Conservation (phyloP, 176 grass and related monocot genomes). For the Pontederia crassipes region DNA sequence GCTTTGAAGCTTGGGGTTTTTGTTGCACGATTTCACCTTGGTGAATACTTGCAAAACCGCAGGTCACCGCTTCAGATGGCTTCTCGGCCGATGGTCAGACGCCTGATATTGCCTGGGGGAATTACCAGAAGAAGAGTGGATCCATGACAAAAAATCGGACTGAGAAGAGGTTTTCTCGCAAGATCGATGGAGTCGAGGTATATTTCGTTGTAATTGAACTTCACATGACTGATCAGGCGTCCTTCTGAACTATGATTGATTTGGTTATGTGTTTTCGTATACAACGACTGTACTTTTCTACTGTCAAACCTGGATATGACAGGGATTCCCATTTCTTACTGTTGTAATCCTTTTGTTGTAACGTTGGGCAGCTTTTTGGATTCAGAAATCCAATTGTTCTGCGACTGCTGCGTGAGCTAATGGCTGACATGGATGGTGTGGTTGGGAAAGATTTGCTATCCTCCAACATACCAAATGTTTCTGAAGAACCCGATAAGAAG, state of each 20-base stretch:
- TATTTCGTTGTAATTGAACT: constrained; percentile 6
- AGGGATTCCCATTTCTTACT: neutral
- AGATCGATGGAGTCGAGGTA: constrained; percentile 87
- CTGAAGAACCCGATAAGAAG: constrained; percentile 22
- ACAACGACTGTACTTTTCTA: too few relatives aligned
- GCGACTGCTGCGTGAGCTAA: constrained; percentile 74
- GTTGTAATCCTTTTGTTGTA: constrained; percentile 12
- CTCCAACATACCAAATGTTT: constrained; percentile 15
- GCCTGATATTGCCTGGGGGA: constrained; percentile 72
- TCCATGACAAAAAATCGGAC: constrained; percentile 43
- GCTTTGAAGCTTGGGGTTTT: too few relatives aligned
- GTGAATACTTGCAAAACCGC: constrained; percentile 5
- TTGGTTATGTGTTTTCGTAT: too few relatives aligned
- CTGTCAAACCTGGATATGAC: constrained; percentile 6
- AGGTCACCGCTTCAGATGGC: constrained; percentile 62
- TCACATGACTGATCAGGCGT: too few relatives aligned
- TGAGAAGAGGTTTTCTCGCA: constrained; percentile 48
- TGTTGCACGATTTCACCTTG: neutral
- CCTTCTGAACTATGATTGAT: too few relatives aligned
- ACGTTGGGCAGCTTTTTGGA: constrained; percentile 70
- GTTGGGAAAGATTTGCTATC: constrained; percentile 22
- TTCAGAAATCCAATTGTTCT: constrained; percentile 78
- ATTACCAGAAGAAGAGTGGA: constrained; percentile 51
- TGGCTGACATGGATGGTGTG: constrained; percentile 42
- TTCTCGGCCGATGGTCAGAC: constrained; percentile 49